Evolutionary conservation across 1,284 basidiomycete genomes (phyloP).

Genomic region (Ceratobasidium sp.): DNA sequence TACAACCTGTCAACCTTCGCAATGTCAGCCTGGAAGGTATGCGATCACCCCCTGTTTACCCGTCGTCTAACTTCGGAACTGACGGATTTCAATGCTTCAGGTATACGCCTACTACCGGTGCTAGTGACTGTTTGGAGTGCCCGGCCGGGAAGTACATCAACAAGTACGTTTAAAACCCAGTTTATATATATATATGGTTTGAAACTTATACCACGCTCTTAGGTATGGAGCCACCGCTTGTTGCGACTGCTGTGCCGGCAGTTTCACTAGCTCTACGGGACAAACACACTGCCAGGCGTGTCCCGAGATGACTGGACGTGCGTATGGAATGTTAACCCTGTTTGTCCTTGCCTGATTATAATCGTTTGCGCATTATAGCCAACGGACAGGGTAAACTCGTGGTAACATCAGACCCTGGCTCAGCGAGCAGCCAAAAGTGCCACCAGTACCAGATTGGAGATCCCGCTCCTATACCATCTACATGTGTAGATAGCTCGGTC

Average conservation of each 20-base stretch:
- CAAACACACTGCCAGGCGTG: conserved; percentile 36
- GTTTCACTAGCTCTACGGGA: conserved; percentile 21
- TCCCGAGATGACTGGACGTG: conserved; percentile 21
- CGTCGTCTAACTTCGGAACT: not conserved
- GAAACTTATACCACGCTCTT: not conserved
- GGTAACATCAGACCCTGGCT: conserved; percentile 22
- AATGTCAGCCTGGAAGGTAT: conserved; percentile 35
- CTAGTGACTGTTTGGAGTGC: conserved; percentile 21
- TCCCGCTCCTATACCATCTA: conserved; percentile 15
- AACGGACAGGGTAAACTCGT: conserved; percentile 19
- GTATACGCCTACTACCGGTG: conserved; percentile 4
- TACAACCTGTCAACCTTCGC: conserved; percentile 20
- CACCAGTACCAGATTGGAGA: conserved; percentile 15
- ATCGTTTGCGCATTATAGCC: not conserved
- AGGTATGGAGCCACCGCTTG: conserved; percentile 34
- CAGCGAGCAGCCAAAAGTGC: conserved; percentile 20
- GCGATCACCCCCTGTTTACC: not conserved
- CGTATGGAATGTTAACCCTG: not conserved
- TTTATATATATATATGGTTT: not conserved
- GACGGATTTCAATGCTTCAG: not conserved
- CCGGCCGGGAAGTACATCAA: conserved; percentile 28
- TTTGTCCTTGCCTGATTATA: too few species aligned
- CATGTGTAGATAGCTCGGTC: conserved; percentile 21
- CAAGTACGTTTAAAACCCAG: conserved; percentile 13
- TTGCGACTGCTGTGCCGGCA: conserved; percentile 35